Evolutionary conservation across 106 monocot species (phyloP), one percentile per base, ranked within the genome.

Genomic region (Vanilla planifolia): DNA sequence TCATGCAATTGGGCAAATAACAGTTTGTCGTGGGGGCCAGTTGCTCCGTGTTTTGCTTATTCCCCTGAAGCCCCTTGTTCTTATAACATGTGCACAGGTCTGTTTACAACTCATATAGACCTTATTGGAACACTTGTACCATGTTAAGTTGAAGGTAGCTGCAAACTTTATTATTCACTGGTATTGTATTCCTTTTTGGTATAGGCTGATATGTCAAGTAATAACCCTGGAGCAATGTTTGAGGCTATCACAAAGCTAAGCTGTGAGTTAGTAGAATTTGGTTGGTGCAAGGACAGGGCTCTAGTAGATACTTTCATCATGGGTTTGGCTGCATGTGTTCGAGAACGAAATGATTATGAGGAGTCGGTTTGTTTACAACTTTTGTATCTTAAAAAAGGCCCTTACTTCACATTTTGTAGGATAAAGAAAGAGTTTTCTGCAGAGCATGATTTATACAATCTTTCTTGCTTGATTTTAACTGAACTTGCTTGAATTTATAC

Each of bases 231-330:
- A 37, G 74, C 79, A 27, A 84, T 98, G 84, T 91, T 91, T 77
- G 79, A 77, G 48, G 59, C 91, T 48, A 71, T 98, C 19, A 88
- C 79, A 23, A 98, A 77, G 70, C 72, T 91, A 61, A 77, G 88
- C 46, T 98, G 96, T 70, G 87, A 98, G 59, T 91, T 98, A 69
- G 85, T 98, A 77, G 87, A 98, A 73, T 98, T 91, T 82, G 96
- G 91, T 26, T 96, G 96, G 96, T 81, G 70, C 68, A 91, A 79
- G 44, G 96, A 98, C 60, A 91, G 90, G 74, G 79, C 87, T 20
- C 91, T 91, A 43, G 91, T 98, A 23, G 96, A 98, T 70, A 98
- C 96, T 58, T 98, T 91, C 68, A 81, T 98, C 59, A 98, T 98
- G 96, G 87, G 91, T 58, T 75, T 98, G 60, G 91, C 96, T 77